phyloP scores from a whole-genome alignment of 345 rosid species.

The Hibiscus syriacus region DNA sequence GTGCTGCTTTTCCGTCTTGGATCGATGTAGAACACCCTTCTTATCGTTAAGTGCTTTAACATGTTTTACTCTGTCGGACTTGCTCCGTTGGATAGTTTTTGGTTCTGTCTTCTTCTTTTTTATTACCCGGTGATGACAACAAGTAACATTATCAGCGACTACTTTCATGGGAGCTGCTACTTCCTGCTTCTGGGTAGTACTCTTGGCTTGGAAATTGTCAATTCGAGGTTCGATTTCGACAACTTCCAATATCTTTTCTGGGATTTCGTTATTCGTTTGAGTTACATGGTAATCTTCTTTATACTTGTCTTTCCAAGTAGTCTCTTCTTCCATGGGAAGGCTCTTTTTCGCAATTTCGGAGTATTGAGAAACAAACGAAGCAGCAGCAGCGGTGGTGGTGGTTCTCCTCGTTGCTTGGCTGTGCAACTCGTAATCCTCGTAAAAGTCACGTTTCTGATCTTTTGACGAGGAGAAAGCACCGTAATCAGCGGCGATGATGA shows the following conservation, averaged over 20 bases:
- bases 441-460: slow-evolving; percentile 20
- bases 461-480: slow-evolving; percentile 41
- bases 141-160: not conserved
- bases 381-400: not conserved
- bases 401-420: slow-evolving; percentile 12
- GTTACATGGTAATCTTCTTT: not conserved
- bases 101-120: slow-evolving; percentile 3
- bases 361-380: slow-evolving; percentile 8
- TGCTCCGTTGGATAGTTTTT: slow-evolving; percentile 21
- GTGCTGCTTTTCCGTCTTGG: not conserved
- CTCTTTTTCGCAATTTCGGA: slow-evolving; percentile 1
- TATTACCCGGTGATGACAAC: not conserved
- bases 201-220: slow-evolving; percentile 4
- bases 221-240: slow-evolving; percentile 11
- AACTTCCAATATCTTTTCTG: slow-evolving; percentile 17
- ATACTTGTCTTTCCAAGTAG: not conserved
- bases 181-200: not conserved
- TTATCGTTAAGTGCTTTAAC: slow-evolving; percentile 17
- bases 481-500: slow-evolving; percentile 57
- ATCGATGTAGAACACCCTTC: slow-evolving; percentile 12
- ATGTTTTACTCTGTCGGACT: slow-evolving; percentile 32
- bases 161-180: not conserved
- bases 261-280: not conserved
- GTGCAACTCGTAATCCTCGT: slow-evolving; percentile 24
- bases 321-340: slow-evolving; percentile 4